Conservation (phyloP, 1,284 basidiomycete species). For the Malassezia vespertilionis region DNA sequence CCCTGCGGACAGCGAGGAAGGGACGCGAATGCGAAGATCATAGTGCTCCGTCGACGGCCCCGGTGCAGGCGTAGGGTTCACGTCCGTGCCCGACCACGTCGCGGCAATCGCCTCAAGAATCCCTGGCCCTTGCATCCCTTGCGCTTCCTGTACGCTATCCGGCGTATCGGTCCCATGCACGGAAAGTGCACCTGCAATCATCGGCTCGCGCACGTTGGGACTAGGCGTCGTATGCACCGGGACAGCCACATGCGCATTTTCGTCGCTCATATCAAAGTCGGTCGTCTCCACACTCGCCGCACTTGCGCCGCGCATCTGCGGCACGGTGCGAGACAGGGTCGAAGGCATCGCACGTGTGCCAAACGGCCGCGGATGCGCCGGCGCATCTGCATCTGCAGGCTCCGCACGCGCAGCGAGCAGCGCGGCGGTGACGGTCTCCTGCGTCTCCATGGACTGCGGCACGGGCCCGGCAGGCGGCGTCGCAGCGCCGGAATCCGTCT, state of each 20-base stretch:
- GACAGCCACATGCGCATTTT: slow-evolving; percentile 20
- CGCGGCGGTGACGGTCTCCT: neutral
- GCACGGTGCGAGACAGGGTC: slow-evolving; percentile 16
- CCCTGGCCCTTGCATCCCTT: slow-evolving; percentile 18
- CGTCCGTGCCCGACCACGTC: slow-evolving; percentile 1
- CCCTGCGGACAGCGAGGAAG: neutral
- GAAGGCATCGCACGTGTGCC: slow-evolving; percentile 25
- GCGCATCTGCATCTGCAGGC: neutral
- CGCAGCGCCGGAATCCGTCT: neutral
- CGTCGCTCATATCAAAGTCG: slow-evolving; percentile 33
- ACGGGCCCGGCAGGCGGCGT: neutral
- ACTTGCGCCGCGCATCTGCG: slow-evolving; percentile 27
- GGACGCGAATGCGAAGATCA: slow-evolving; percentile 14
- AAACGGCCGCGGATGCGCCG: slow-evolving; percentile 16
- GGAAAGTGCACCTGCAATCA: slow-evolving; percentile 24
- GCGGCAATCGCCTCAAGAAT: slow-evolving; percentile 12
- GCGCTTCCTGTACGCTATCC: slow-evolving; percentile 8
- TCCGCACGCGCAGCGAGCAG: neutral
- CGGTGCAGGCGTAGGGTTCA: neutral
- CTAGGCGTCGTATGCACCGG: slow-evolving; percentile 21
- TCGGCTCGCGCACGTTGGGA: slow-evolving; percentile 35
- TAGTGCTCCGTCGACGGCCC: neutral
- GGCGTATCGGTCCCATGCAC: slow-evolving; percentile 13
- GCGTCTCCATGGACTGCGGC: neutral
- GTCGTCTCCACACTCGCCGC: slow-evolving; percentile 29